A percentile compares a stretch with the other conserved stretches of the same genome.
phyloP scores from a whole-genome alignment of 2,329 filamentous ascomycete species.

The Ophioceras dolichostomum region DNA sequence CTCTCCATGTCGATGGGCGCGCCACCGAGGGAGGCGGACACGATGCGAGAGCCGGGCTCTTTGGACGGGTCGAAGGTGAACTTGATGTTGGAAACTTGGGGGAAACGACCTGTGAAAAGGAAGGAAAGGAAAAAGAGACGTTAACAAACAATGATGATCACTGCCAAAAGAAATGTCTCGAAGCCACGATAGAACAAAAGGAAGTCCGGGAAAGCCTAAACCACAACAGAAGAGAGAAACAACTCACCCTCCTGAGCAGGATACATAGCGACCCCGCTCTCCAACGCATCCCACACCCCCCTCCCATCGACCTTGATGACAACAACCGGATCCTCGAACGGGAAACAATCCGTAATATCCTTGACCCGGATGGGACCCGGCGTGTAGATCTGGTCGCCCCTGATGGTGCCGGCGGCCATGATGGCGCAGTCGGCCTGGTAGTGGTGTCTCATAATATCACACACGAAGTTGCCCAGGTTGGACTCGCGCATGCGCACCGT shows the following conservation, averaged over 20 bases:
- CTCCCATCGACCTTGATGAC: slow-evolving; percentile 60
- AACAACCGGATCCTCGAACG: slow-evolving; percentile 83
- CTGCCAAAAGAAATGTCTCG: background rate
- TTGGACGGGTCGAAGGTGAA: slow-evolving; percentile 59
- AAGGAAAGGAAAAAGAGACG: background rate
- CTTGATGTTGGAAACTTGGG: slow-evolving; percentile 73
- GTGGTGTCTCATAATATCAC: slow-evolving; percentile 79
- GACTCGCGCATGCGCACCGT: slow-evolving; percentile 68
- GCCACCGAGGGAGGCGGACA: slow-evolving; percentile 46
- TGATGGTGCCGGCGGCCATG: slow-evolving; percentile 77
- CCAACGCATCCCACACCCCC: slow-evolving; percentile 66
- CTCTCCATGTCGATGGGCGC: slow-evolving; percentile 45
- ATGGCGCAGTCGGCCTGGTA: slow-evolving; percentile 71
- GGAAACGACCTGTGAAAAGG: slow-evolving; percentile 45
- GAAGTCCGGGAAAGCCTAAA: too few relatives aligned
- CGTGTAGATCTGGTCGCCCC: slow-evolving; percentile 80
- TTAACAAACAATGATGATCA: background rate
- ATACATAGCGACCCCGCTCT: slow-evolving; percentile 71
- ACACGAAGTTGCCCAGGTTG: slow-evolving; percentile 84
- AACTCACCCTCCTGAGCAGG: slow-evolving; percentile 62
- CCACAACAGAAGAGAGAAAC: too few relatives aligned
- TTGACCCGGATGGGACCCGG: slow-evolving; percentile 66
- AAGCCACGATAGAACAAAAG: too few relatives aligned
- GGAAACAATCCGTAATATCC: slow-evolving; percentile 81
- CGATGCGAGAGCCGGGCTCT: slow-evolving; percentile 49